Conservation (phyloP, 192 early-diverging fungal genomes). For the Lobosporangium transversale region DNA sequence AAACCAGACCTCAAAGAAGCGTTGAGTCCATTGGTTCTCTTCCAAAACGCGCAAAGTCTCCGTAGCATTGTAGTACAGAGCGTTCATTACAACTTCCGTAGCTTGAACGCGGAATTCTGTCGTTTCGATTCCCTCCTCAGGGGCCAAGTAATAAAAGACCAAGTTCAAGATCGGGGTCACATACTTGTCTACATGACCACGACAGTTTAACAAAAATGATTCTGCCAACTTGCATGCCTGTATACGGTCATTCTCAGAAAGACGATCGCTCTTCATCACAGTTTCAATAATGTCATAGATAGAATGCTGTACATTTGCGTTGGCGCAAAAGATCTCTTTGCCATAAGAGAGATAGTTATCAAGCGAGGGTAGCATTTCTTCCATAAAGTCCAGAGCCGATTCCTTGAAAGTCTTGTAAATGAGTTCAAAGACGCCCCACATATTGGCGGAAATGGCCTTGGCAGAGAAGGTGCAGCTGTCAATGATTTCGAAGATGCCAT, state of each 20-base stretch:
- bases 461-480: slow-evolving; percentile 88
- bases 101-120: slow-evolving; percentile 76
- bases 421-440: slow-evolving; percentile 85
- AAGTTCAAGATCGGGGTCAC: slow-evolving; percentile 77
- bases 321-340: slow-evolving; percentile 76
- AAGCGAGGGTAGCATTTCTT: slow-evolving; percentile 90
- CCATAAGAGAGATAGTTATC: slow-evolving; percentile 94
- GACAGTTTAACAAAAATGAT: slow-evolving; percentile 84
- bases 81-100: slow-evolving; percentile 86
- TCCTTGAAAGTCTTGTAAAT: slow-evolving; percentile 84
- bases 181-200: slow-evolving; percentile 83
- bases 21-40: slow-evolving; percentile 76
- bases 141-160: slow-evolving; percentile 71
- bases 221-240: slow-evolving; percentile 88
- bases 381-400: slow-evolving; percentile 87
- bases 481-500: slow-evolving; percentile 89
- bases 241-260: slow-evolving; percentile 82
- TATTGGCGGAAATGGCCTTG: slow-evolving; percentile 83
- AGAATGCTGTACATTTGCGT: slow-evolving; percentile 73
- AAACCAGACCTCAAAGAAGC: slow-evolving; percentile 86
- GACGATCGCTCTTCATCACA: slow-evolving; percentile 79
- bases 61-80: slow-evolving; percentile 87
- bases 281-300: slow-evolving; percentile 89
- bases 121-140: slow-evolving; percentile 69
- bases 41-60: slow-evolving; percentile 82